Evolutionary conservation across 805 yeast genomes (phyloP).

Genomic region (Candida alai): DNA sequence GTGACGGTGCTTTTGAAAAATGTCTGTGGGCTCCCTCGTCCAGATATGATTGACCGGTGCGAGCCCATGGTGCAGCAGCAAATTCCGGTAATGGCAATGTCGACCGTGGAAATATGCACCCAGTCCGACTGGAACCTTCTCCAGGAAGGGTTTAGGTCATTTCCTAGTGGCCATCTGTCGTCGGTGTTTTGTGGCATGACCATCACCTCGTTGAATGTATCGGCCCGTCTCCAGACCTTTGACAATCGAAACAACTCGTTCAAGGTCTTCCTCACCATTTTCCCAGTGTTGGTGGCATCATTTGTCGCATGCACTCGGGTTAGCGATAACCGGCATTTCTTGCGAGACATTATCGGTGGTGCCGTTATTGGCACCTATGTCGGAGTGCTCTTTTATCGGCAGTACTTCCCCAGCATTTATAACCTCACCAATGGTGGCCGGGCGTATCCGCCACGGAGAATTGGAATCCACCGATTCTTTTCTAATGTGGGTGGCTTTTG

Average conservation of each 20-base stretch:
- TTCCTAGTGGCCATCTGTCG: slow-evolving; percentile 29
- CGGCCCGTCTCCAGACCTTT: slow-evolving; percentile 31
- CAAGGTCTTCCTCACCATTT: slow-evolving; percentile 26
- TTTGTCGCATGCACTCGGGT: slow-evolving; percentile 37
- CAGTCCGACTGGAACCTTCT: slow-evolving; percentile 11
- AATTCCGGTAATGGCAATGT: slow-evolving; percentile 9
- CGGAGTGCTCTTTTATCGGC: slow-evolving; percentile 32
- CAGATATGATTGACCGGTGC: slow-evolving; percentile 24
- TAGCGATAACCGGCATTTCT: slow-evolving; percentile 47
- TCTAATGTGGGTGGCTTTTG: slow-evolving; percentile 34
- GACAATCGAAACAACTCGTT: slow-evolving; percentile 32
- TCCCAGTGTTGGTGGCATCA: slow-evolving; percentile 33
- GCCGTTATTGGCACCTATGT: slow-evolving; percentile 30
- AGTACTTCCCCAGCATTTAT: slow-evolving; percentile 39
- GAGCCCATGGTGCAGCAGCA: slow-evolving; percentile 13
- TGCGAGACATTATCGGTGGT: slow-evolving; percentile 39
- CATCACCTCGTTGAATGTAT: slow-evolving; percentile 28
- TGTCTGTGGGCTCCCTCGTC: slow-evolving; percentile 26
- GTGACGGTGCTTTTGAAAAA: slow-evolving; percentile 31
- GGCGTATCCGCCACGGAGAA: slow-evolving; percentile 43
- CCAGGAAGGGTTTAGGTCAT: slow-evolving; percentile 25
- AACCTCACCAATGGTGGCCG: slow-evolving; percentile 28
- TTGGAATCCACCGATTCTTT: slow-evolving; percentile 22
- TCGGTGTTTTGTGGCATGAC: slow-evolving; percentile 31
- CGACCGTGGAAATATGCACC: slow-evolving; percentile 18